phyloP scores from a whole-genome alignment of 768 basidiomycete genomes.

The Boletus rufocinnamomeus region DNA sequence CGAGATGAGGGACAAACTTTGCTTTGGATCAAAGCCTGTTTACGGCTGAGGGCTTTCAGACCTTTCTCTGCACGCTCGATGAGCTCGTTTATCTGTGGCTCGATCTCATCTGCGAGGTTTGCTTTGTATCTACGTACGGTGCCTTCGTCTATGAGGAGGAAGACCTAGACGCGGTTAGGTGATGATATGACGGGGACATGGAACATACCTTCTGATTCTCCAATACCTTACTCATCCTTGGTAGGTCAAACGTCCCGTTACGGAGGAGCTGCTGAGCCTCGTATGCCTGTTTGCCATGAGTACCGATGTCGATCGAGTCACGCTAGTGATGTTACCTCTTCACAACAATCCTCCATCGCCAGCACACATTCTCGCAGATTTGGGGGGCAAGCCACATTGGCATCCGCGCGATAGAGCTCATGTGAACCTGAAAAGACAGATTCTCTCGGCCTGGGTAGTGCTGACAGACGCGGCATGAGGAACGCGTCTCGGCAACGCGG shows the following conservation, averaged over 20 bases:
- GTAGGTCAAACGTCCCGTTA: constrained; percentile 70
- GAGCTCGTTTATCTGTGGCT: constrained; percentile 77
- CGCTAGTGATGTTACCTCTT: constrained; percentile 51
- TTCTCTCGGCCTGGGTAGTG: constrained; percentile 51
- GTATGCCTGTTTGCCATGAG: constrained; percentile 46
- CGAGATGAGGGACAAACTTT: constrained; percentile 47
- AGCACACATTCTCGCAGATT: constrained; percentile 74
- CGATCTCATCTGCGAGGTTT: constrained; percentile 76
- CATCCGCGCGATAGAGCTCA: constrained; percentile 65
- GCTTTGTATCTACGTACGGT: constrained; percentile 75
- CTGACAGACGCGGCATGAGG: constrained; percentile 48
- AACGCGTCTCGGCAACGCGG: constrained; percentile 18
- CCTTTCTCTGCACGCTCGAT: constrained; percentile 72
- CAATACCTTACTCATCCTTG: constrained; percentile 67
- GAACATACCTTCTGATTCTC: constrained; percentile 61
- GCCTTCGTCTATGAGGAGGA: constrained; percentile 70
- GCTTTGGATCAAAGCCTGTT: constrained; percentile 58
- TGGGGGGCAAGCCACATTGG: constrained; percentile 65
- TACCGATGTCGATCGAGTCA: neutral
- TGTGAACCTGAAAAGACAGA: constrained; percentile 72
- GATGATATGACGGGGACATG: neutral
- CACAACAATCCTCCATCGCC: constrained; percentile 80
- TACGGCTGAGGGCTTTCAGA: constrained; percentile 58
- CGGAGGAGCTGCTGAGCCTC: constrained; percentile 71
- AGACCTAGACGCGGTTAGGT: constrained; percentile 52